Base-by-base conservation (phyloP, 2,329 filamentous ascomycete species). In the Arachnopeziza araneosa region DNA sequence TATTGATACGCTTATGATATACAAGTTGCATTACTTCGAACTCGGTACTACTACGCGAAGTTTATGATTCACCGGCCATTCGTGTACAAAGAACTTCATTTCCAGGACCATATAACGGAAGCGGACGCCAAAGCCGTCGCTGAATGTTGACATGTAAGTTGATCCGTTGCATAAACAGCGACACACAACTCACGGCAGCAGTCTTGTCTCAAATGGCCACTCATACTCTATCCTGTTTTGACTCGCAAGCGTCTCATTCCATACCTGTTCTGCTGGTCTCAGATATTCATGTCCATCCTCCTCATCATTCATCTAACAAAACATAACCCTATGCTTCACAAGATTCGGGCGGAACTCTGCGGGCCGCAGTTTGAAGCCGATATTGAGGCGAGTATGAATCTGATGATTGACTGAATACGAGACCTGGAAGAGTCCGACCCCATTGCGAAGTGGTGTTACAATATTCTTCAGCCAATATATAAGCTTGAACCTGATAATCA, bases 191-290 rank as follows among this genome's bases (percentile, higher is more conserved):
- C 32, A 61, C n/a, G 50, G 0, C n/a, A 10, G 26, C 26, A 80
- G 64, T 77, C 81, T 1, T 80, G 78, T n/a, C 73, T 86, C 17
- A 76, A 80, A 59, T 87, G 84, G 84, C 84, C 84, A 1, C 75
- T 87, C 24, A 76, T 79, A 23, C 78, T 86, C 73, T 79, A 81
- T 8, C 83, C 84, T 0, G 77, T 80, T 0, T 80, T 80, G 62
- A 75, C 79, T 57, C 80, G 80, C 69, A 87, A 87, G 71, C 75
- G 83, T 44, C 75, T 87, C 5, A 73, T 87, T 0, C 83, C 84
- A 0, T 80, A 81, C 59, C 67, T 83, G 1, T 86, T 85, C 67
- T 82, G 83, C 57, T 87, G 84, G 80, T 83, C 82, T 9, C 83
- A 86, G 64, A 85, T 84, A 61, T 76, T 87, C 50, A 75, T 87